Evolutionary conservation across 305 asterid genomes (phyloP), one percentile per base, ranked within the genome.

Genomic region (Fraxinus floribunda): DNA sequence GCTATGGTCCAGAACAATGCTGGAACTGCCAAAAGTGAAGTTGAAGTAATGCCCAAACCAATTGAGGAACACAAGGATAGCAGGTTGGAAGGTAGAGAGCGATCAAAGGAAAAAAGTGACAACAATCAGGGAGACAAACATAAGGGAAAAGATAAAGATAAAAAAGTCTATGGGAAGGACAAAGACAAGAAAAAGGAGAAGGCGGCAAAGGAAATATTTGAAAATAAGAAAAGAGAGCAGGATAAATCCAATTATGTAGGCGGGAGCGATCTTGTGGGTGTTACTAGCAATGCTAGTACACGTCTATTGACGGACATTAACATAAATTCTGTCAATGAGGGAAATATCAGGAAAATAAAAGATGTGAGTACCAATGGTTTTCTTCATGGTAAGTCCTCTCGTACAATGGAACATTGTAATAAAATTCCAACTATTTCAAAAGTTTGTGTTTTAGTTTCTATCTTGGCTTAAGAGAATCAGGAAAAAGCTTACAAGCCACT

Each of bases 371-470:
- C 88, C 18, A 90, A 90, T 85, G 90, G 92, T 84, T 86, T 88
- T 78, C 80, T 82, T 80, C 89, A 80, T 60, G 92, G 92, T 90
- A 87, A 92, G 97, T 89, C 80, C 83, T 87, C 68, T 82, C 62
- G 78, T 78, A 78, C 71, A 41, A 32, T 77, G 78, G 77, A 79
- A 64, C 70, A 76, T 30, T 80, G 9, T 70, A 46, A 79, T 55
- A 80, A 81, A 76, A 55, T 80, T 60, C 78, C 13, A 18, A 4
- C 39, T 36, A 34, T 79, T 16, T 44, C 35, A 26, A 70, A 82
- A 74, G 13, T 60, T 15, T 39, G 29, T 57, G 39, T 73, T 79
- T 8, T 22, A 6, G 46, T 77, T 78, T 41, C 44, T 77, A 34
- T 39, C 18, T 29, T 72, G 76, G 55, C 18, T 76, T 76, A 76